Conservation (phyloP, 176 grass and related monocot genomes). For the Eremochloa ophiuroides region DNA sequence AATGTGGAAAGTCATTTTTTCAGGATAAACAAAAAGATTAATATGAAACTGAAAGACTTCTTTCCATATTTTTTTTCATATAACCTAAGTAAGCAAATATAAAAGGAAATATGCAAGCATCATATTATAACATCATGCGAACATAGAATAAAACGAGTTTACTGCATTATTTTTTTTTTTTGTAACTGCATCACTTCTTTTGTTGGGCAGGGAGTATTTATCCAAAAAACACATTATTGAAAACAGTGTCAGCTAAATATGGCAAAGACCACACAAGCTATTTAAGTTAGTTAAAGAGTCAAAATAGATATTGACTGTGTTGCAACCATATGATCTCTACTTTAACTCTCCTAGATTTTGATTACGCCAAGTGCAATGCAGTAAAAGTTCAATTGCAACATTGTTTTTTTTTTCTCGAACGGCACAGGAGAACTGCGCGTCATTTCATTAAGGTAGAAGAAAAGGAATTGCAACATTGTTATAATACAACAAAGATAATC, state of each 20-base stretch:
- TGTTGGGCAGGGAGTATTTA: background rate
- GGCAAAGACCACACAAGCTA: background rate
- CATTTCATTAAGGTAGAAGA: too few relatives aligned
- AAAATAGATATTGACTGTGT: background rate
- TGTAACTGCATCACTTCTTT: too few relatives aligned
- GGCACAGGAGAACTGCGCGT: too few relatives aligned
- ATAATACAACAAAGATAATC: background rate
- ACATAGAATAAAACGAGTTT: background rate
- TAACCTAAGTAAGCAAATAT: background rate
- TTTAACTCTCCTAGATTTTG: background rate
- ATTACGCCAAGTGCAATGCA: background rate
- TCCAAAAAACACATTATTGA: background rate
- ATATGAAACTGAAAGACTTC: background rate
- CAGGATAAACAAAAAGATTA: constrained; percentile 3
- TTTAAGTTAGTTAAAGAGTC: background rate
- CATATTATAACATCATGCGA: background rate
- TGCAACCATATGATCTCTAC: background rate
- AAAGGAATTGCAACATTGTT: background rate
- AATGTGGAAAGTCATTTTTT: background rate
- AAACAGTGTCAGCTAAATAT: background rate
- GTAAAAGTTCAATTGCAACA: background rate
- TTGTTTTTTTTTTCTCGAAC: too few relatives aligned
- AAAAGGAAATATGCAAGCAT: constrained; percentile 5
- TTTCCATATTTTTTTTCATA: background rate
- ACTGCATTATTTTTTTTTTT: background rate